A percentile compares a stretch with the other conserved stretches of the same genome.
phyloP scores from a whole-genome alignment of 139 green algal species.

The Chlamydomonas incerta region DNA sequence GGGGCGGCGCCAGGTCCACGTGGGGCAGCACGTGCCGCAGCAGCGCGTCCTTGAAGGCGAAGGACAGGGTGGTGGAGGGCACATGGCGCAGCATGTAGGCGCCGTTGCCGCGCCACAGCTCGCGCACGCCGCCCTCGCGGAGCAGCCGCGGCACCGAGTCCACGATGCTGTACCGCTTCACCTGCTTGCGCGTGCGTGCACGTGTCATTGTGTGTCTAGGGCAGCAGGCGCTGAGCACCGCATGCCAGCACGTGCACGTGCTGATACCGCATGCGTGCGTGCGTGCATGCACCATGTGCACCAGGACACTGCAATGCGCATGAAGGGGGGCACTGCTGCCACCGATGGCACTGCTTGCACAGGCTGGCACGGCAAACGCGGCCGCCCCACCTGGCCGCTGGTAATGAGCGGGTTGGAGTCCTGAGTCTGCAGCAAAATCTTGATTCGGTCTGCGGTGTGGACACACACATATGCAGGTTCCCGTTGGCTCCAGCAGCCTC shows the following conservation, averaged over 20 bases:
- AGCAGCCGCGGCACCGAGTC: conserved; percentile 43
- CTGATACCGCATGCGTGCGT: too few species aligned
- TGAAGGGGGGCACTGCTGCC: too few species aligned
- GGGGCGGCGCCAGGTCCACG: not conserved
- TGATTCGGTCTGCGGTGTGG: conserved; percentile 37
- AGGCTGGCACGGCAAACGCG: too few species aligned
- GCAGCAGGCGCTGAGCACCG: too few species aligned
- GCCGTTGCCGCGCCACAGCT: conserved; percentile 55
- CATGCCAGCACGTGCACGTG: too few species aligned
- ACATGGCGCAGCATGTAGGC: conserved; percentile 56
- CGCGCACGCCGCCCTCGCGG: conserved; percentile 44
- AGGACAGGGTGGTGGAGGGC: conserved; percentile 51
- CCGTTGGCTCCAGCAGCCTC: too few species aligned
- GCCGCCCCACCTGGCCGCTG: conserved; percentile 11
- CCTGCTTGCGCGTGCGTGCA: too few species aligned
- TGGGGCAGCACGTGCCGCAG: not conserved
- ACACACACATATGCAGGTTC: too few species aligned
- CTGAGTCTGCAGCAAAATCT: conserved; percentile 60
- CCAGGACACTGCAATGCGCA: too few species aligned
- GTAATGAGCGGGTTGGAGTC: conserved; percentile 55
- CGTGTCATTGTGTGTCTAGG: too few species aligned
- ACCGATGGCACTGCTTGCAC: too few species aligned
- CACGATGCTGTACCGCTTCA: conserved; percentile 38
- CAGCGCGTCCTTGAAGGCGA: conserved; percentile 60
- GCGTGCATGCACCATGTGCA: too few species aligned